A percentile compares a stretch with the other conserved stretches of the same genome.
Conservation (phyloP, 176 grass and related monocot species). For the Poa annua region DNA sequence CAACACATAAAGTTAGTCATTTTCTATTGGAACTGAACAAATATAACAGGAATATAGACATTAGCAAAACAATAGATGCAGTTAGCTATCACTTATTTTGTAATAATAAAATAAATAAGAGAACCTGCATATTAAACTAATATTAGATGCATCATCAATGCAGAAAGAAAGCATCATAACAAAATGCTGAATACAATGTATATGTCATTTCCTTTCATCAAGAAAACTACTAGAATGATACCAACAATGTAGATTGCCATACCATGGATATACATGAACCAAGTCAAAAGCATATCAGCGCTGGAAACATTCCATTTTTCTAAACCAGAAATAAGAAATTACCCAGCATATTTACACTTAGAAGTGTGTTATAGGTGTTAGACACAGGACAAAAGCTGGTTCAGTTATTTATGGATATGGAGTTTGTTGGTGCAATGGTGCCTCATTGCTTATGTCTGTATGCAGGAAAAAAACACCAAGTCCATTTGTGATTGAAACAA, state of each 20-base stretch:
- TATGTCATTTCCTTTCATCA: background rate
- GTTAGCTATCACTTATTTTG: background rate
- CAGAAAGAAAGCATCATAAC: conserved; percentile 15
- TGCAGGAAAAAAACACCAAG: background rate
- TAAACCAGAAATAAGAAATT: background rate
- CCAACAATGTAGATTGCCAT: background rate
- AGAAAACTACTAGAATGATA: background rate
- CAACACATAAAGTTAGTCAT: background rate
- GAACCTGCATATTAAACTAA: background rate
- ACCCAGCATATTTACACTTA: background rate
- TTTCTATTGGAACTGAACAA: background rate
- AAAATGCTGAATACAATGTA: background rate
- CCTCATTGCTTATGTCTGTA: background rate
- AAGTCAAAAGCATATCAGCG: background rate
- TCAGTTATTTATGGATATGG: background rate
- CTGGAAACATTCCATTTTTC: background rate
- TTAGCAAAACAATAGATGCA: conserved; percentile 7
- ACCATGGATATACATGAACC: conserved; percentile 12
- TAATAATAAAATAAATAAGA: conserved; percentile 2
- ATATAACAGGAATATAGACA: background rate
- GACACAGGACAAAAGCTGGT: background rate
- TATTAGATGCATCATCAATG: background rate
- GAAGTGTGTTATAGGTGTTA: background rate
- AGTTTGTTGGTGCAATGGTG: background rate
- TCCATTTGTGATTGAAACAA: conserved; percentile 8